Evolutionary conservation across 495 filamentous ascomycete genomes (phyloP), one percentile per base, ranked within the genome.

Genomic region (Hamigera avellanea): DNA sequence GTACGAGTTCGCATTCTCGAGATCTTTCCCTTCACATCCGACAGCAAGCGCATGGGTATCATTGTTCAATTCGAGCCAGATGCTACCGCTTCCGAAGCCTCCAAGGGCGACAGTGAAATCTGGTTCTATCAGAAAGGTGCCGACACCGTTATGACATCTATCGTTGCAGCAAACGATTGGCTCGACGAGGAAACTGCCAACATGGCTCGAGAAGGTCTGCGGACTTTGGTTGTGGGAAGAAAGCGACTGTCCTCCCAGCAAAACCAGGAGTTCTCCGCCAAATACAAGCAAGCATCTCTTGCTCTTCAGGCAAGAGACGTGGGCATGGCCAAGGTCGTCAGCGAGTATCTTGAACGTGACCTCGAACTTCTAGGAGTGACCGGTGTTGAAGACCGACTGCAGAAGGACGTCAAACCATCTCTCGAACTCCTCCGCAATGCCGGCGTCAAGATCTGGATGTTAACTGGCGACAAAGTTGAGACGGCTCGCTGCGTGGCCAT

Each of bases 361-460:
- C 68, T 96, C 2, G 91, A 96, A 52, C 71, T 99, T 14, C 72
- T 95, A 2, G 93, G 93, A 9, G 88, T 99, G 10, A 99, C 93
- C 1, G 93, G 93, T 37, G 93, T 99, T 1, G 93, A 99, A 54
- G 93, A 99, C 55, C 93, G 93, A 42, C 67, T 99, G 15, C 93
- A 99, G 54, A 75, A 75, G 36, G 86, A 95, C 59, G 93, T 99
- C 50, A 96, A 95, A 51, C 81, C 88, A 2, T 89, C 83, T 1
- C 71, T 99, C 6, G 93, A 99, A 51, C 70, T 96, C 10, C 76
- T 99, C 29, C 83, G 93, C 41, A 96, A 99, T 53, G 93, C 93
- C 7, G 93, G 93, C n/a, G 85, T 99, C 53, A 95, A 94, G 61
- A 95, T 96, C 37, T 99, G 93, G 93, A 99, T 99, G 93, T 66